Base-by-base conservation (phyloP, 805 yeast genomes). In the Yarrowia porcina region DNA sequence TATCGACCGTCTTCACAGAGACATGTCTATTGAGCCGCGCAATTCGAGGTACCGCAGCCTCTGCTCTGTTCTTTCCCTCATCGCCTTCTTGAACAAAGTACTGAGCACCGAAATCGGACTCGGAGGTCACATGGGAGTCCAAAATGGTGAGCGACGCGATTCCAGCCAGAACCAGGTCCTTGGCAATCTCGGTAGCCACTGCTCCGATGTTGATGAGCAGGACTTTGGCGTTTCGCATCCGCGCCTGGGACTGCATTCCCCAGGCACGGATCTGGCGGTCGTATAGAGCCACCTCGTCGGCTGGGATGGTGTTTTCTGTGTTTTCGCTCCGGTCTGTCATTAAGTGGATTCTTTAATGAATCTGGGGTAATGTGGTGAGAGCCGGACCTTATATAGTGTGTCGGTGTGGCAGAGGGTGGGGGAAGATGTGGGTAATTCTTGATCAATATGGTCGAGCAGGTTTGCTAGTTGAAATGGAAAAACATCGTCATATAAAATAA, bases 181-280 rank as follows among this genome's bases (percentile, higher is more conserved):
- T 93, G 38, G 86, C 83, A 10, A 89, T 80, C 72, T 93, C 99
- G n/a, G 86, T 83, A 5, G 96, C 96, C 9, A 89, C 79, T 0
- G 90, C 89, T 11, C 92, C 88, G 15, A 90, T 68, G 66, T 88
- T 87, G 52, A 93, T 78, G 45, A 94, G 69, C 47, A 92, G 75
- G 4, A 93, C 79, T 47, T 81, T 82, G 9, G 97, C 86, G 18
- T 85, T 82, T 36, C 94, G 80, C 77, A 93, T 83, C 45, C 82
- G 73, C 1, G 63, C 42, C 73, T 93, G 99, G 3, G 97, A 96
- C 32, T 89, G 96, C 71, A 94, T 79, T 1, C 99, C 99, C 99
- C 99, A 93, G 20, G 94, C 79, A 66, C 99, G 77, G 66, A 93
- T 92, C 74, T 93, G 99, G 64, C 99, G 83, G 74, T 93, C 99